These are phyloP conservation scores for Plasmodium ovale DNA, from an alignment of 169 alveolate species.

Conservation along the genomic window DNA sequence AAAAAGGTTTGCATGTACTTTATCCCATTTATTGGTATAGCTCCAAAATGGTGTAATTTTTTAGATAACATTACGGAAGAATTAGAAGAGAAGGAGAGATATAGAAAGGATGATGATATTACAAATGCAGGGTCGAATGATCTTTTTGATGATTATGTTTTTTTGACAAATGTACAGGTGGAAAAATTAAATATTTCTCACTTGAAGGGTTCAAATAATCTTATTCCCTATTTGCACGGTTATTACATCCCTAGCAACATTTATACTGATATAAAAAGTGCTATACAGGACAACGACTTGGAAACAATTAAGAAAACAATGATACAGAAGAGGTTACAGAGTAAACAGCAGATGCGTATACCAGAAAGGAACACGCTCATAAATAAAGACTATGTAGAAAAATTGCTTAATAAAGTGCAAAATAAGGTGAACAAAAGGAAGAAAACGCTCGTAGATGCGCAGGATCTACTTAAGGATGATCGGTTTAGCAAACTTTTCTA, in stretches of 20 bases:
- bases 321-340: conserved; percentile 86
- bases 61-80: conserved; percentile 97
- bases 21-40: conserved; percentile 95
- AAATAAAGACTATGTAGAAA: conserved; percentile 46
- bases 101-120: conserved; percentile 82
- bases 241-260: conserved; percentile 91
- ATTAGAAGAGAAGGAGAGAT: conserved; percentile 90
- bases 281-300: conserved; percentile 88
- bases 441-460: conserved; percentile 39
- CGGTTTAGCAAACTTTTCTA: conserved; percentile 57
- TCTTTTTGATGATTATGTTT: conserved; percentile 94
- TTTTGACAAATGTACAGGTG: conserved; percentile 94
- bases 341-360: conserved; percentile 88
- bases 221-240: conserved; percentile 97
- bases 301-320: conserved; percentile 86
- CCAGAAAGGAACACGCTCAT: conserved; percentile 42
- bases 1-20: conserved; percentile 94
- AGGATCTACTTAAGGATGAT: conserved; percentile 45
- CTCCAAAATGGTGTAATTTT: conserved; percentile 98
- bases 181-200: conserved; percentile 93
- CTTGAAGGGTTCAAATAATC: conserved; percentile 94
- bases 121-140: conserved; percentile 50
- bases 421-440: conserved; percentile 43
- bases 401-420: conserved; percentile 27
- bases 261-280: conserved; percentile 88